Conservation (phyloP, 768 basidiomycete species). For the Leccinum olivaceopallidum region DNA sequence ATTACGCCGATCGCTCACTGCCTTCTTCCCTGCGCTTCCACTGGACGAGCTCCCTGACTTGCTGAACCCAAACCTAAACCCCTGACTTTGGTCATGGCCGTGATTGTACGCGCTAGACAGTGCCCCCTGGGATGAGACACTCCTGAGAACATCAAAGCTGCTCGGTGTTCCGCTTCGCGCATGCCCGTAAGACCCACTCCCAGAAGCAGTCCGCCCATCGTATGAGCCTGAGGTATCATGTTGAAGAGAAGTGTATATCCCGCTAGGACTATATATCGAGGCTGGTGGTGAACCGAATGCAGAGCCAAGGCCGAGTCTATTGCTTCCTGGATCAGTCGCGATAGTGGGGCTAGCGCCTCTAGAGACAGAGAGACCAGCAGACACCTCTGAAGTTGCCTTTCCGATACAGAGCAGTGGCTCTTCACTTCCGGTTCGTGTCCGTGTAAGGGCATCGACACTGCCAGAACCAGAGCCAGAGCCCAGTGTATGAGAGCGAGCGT, state of each 20-base stretch:
- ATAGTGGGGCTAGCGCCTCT: conserved; percentile 11
- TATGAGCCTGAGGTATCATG: conserved; percentile 23
- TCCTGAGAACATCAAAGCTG: conserved; percentile 29
- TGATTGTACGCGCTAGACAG: conserved; percentile 24
- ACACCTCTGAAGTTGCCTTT: conserved; percentile 11
- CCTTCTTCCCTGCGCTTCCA: conserved; percentile 8
- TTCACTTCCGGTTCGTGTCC: conserved; percentile 33
- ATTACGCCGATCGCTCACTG: conserved; percentile 7
- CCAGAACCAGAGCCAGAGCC: conserved; percentile 29
- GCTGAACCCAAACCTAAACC: conserved; percentile 8
- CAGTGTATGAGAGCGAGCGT: conserved; percentile 30
- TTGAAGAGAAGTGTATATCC: conserved; percentile 7
- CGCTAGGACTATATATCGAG: conserved; percentile 24
- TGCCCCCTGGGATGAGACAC: conserved; percentile 34
- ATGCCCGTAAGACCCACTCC: conserved; percentile 26
- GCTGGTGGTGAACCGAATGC: conserved; percentile 30
- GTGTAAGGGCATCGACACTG: conserved; percentile 29
- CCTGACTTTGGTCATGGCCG: conserved; percentile 17
- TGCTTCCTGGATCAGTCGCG: conserved; percentile 12
- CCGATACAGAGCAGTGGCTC: conserved; percentile 27
- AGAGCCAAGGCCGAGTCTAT: conserved; percentile 25
- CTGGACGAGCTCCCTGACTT: no score
- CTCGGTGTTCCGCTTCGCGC: conserved; percentile 27
- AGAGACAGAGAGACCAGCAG: conserved; percentile 2
- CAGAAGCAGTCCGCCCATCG: conserved; percentile 20